These are phyloP conservation scores for Emmonsiellopsis sp. DNA, from an alignment of 2,329 filamentous ascomycete species.

Conservation along the genomic window DNA sequence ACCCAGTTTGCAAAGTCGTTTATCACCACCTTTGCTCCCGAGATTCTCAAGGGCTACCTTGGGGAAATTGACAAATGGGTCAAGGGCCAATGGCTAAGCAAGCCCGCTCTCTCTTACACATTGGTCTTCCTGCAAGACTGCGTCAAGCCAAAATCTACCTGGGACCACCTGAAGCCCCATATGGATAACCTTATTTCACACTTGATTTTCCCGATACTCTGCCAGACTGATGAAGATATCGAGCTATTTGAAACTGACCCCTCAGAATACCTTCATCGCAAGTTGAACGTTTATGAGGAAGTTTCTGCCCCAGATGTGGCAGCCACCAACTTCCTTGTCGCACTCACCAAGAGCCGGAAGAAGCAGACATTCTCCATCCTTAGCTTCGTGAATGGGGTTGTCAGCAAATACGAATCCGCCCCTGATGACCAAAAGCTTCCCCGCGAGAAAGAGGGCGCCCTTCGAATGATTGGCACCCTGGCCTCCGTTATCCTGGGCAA, in stretches of 20 bases:
- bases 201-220: constrained; percentile 90
- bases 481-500: constrained; percentile 91
- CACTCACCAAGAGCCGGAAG: constrained; percentile 83
- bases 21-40: constrained; percentile 81
- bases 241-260: constrained; percentile 92
- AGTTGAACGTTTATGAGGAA: constrained; percentile 96
- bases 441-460: constrained; percentile 87
- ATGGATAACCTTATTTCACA: constrained; percentile 89
- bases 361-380: constrained; percentile 95
- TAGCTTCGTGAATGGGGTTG: constrained; percentile 88
- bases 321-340: constrained; percentile 92
- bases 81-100: constrained; percentile 89
- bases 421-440: constrained; percentile 86
- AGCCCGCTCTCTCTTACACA: constrained; percentile 85
- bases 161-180: constrained; percentile 86
- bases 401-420: constrained; percentile 81
- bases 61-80: constrained; percentile 97
- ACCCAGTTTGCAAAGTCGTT: constrained; percentile 82
- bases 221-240: constrained; percentile 82
- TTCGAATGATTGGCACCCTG: constrained; percentile 94
- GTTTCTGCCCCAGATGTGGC: constrained; percentile 90
- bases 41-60: constrained; percentile 92
- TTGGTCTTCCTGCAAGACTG: constrained; percentile 95
- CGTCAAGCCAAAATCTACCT: constrained; percentile 94
- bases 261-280: constrained; percentile 92